Percentiles rank a stretch among this genome's conserved stretches.
Evolutionary conservation across 129 eudicot genomes (phyloP).

Genomic region (Lactuca sativa): DNA sequence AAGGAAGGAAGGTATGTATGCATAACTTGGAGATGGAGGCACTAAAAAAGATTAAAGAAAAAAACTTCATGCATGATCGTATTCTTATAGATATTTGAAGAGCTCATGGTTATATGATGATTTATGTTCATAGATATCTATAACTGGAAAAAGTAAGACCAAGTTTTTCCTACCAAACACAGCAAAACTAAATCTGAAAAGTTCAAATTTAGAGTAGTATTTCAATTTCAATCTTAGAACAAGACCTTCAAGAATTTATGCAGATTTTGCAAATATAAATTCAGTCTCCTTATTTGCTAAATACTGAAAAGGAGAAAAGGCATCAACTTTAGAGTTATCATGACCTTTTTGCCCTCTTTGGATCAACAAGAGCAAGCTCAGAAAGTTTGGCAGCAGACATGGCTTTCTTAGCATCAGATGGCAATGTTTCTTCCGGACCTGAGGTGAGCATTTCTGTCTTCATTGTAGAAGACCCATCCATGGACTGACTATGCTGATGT

Average conservation of each 20-base stretch:
- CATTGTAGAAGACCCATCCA: conserved; percentile 78
- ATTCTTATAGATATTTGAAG: no score
- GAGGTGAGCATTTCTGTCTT: conserved; percentile 75
- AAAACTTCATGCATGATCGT: no score
- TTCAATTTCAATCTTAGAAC: conserved; percentile 2
- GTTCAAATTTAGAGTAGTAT: no score
- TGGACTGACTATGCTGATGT: conserved; percentile 96
- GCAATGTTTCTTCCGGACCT: conserved; percentile 40
- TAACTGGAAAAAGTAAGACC: background rate
- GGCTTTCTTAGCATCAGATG: conserved; percentile 73
- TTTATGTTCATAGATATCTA: background rate
- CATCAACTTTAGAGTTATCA: background rate
- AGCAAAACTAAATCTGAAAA: background rate
- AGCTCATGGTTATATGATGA: no score
- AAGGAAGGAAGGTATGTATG: no score
- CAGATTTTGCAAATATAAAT: background rate
- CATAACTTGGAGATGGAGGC: no score
- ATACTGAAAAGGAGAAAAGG: background rate
- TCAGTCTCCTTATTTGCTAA: background rate
- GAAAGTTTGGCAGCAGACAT: conserved; percentile 96
- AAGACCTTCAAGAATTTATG: background rate
- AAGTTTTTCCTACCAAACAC: no score
- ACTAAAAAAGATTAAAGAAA: no score
- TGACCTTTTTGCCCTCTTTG: conserved; percentile 91
- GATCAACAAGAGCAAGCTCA: conserved; percentile 93